Conservation (phyloP, 1,139 yeast species). For the Yamadazyma conglobata region DNA sequence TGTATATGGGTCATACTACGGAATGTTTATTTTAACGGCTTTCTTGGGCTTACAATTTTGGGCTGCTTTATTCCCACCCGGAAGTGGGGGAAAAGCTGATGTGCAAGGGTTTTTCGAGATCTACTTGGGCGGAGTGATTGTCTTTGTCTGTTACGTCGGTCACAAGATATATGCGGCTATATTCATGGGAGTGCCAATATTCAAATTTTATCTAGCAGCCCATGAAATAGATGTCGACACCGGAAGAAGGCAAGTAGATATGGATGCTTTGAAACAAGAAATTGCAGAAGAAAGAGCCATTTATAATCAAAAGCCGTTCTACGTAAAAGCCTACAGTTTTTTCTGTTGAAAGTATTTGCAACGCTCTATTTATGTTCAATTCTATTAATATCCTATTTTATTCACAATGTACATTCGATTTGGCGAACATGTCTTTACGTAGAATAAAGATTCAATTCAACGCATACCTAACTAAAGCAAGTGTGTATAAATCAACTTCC, state of each 20-base stretch:
- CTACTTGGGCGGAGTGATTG: conserved; percentile 30
- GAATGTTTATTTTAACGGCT: conserved; percentile 23
- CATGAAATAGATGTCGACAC: conserved; percentile 40
- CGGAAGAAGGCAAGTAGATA: conserved; percentile 41
- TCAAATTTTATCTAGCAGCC: conserved; percentile 28
- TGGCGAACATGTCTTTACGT: no score
- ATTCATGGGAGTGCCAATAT: conserved; percentile 22
- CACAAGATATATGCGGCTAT: conserved; percentile 31
- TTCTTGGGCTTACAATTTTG: conserved; percentile 34
- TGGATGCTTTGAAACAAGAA: conserved; percentile 36
- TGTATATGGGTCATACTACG: conserved; percentile 30
- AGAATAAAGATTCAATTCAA: no score
- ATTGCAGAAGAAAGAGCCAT: conserved; percentile 30
- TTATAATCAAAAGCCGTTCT: conserved; percentile 22
- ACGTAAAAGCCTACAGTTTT: conserved; percentile 20
- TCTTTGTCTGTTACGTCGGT: conserved; percentile 25
- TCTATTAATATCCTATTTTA: no score
- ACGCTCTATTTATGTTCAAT: no score
- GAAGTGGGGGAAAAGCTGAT: conserved; percentile 25
- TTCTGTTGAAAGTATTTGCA: no score
- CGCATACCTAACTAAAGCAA: neutral
- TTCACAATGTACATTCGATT: neutral
- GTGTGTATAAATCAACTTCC: no score
- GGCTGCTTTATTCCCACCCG: conserved; percentile 39
- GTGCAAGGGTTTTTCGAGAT: conserved; percentile 29